Conservation (phyloP, 352 stramenopile species). For the Phytophthora pistaciae region DNA sequence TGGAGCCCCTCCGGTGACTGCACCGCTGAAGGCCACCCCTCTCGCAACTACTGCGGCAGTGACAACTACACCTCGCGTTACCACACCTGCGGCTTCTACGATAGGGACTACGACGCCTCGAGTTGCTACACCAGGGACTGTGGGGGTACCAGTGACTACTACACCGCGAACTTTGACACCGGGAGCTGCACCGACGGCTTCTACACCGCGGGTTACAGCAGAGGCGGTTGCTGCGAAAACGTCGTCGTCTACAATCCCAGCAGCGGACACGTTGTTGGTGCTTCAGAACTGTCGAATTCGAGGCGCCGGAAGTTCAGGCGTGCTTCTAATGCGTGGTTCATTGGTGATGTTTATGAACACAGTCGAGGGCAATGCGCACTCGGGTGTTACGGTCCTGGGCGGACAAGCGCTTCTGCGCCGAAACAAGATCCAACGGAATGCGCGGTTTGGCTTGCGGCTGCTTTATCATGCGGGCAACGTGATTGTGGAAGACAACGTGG, state of each 20-base stretch:
- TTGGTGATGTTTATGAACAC: slow-evolving; percentile 71
- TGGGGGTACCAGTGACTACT: neutral
- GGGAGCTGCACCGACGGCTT: neutral
- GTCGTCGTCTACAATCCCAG: slow-evolving; percentile 5
- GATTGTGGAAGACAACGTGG: slow-evolving; percentile 80
- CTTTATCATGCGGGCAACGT: slow-evolving; percentile 77
- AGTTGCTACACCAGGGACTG: neutral
- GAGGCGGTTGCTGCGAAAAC: neutral
- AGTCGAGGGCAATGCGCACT: slow-evolving; percentile 62
- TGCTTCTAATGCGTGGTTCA: slow-evolving; percentile 62
- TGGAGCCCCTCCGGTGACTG: neutral
- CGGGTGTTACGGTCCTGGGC: slow-evolving; percentile 63
- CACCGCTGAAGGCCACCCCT: neutral
- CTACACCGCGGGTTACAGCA: slow-evolving; percentile 2
- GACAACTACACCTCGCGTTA: neutral
- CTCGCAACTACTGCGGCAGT: neutral
- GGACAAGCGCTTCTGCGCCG: slow-evolving; percentile 68
- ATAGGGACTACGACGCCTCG: neutral
- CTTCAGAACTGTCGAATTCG: slow-evolving; percentile 72
- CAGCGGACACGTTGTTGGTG: slow-evolving; percentile 47
- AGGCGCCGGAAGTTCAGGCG: slow-evolving; percentile 62
- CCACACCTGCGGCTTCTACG: neutral
- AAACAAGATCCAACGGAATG: slow-evolving; percentile 75
- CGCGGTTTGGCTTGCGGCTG: slow-evolving; percentile 75
- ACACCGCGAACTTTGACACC: neutral